Conservation (phyloP, 2,329 filamentous ascomycete genomes). For the Alternaria sp. region DNA sequence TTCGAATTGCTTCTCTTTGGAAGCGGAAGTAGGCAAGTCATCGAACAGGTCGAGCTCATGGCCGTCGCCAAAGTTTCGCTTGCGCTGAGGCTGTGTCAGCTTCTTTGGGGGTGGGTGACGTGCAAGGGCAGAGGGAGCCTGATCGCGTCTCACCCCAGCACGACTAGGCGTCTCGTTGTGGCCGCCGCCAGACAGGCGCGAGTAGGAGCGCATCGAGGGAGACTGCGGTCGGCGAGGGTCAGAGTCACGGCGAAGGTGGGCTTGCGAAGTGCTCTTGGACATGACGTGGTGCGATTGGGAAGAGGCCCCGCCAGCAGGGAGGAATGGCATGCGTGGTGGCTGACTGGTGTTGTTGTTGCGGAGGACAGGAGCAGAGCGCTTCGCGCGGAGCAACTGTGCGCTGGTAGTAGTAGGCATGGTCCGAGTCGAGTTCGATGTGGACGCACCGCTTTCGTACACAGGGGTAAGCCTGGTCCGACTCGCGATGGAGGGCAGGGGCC, state of each 20-base stretch:
- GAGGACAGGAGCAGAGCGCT: conserved; percentile 66
- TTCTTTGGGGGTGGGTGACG: conserved; percentile 62
- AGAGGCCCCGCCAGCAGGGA: conserved; percentile 76
- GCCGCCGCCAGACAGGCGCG: conserved; percentile 56
- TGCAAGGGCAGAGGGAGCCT: conserved; percentile 58
- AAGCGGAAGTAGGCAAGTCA: conserved; percentile 86
- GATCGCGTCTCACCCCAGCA: conserved; percentile 49
- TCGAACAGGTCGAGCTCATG: conserved; percentile 93
- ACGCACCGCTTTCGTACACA: conserved; percentile 86
- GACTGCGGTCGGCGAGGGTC: conserved; percentile 64
- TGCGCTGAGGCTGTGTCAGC: conserved; percentile 42
- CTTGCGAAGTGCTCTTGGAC: conserved; percentile 71
- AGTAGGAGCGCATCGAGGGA: conserved; percentile 54
- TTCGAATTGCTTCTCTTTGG: conserved; percentile 80
- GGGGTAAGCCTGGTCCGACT: conserved; percentile 74
- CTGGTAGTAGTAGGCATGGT: conserved; percentile 60
- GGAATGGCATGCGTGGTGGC: conserved; percentile 76
- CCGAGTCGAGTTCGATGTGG: conserved; percentile 63
- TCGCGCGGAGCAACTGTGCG: conserved; percentile 63
- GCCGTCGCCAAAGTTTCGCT: conserved; percentile 77
- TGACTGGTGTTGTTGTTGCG: conserved; percentile 53
- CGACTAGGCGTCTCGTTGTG: conserved; percentile 59
- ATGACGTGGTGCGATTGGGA: conserved; percentile 79
- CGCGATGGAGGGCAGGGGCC: conserved; percentile 66
- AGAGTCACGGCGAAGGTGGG: conserved; percentile 82